Percentiles rank a stretch among this genome's conserved stretches.
Evolutionary conservation across 148 eudicot genomes (phyloP).

Genomic region (Nyssa sinensis): DNA sequence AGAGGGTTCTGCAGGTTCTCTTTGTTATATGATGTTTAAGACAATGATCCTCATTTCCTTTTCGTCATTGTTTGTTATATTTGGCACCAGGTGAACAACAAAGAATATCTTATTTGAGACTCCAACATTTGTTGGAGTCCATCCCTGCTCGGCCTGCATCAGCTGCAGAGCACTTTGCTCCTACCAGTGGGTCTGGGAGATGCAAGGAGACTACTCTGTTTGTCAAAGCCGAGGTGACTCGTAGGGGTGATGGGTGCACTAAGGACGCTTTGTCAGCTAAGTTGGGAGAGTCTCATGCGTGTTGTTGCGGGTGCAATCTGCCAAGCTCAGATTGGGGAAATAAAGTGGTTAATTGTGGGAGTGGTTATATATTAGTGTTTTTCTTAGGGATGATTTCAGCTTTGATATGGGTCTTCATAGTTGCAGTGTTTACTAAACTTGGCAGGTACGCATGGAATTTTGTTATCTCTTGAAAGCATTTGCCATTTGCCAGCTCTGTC

Average conservation of each 20-base stretch:
- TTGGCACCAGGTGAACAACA: conserved; percentile 19
- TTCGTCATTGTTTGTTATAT: conserved; percentile 5
- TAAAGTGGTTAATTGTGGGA: not conserved
- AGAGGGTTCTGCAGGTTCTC: conserved; percentile 28
- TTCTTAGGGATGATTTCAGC: not conserved
- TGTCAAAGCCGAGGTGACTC: conserved; percentile 44
- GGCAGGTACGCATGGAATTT: not conserved
- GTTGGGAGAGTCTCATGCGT: conserved; percentile 22
- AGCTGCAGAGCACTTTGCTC: conserved; percentile 21
- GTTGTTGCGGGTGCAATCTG: conserved; percentile 17
- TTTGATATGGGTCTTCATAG: not conserved
- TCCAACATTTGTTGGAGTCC: conserved; percentile 20
- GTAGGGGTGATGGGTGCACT: conserved; percentile 28
- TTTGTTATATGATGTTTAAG: not conserved
- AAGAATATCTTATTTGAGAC: not conserved
- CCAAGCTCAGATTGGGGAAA: not conserved
- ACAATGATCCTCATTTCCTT: conserved; percentile 5
- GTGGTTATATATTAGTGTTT: not conserved
- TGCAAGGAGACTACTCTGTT: not conserved
- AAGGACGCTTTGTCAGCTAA: conserved; percentile 28
- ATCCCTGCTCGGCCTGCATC: conserved; percentile 8
- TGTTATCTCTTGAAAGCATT: not conserved
- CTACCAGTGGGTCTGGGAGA: not conserved
- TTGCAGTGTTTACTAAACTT: not conserved
- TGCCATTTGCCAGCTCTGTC: not conserved